Base-by-base conservation (phyloP, 2,329 filamentous ascomycete species). In the Orbilia ellipsospora region DNA sequence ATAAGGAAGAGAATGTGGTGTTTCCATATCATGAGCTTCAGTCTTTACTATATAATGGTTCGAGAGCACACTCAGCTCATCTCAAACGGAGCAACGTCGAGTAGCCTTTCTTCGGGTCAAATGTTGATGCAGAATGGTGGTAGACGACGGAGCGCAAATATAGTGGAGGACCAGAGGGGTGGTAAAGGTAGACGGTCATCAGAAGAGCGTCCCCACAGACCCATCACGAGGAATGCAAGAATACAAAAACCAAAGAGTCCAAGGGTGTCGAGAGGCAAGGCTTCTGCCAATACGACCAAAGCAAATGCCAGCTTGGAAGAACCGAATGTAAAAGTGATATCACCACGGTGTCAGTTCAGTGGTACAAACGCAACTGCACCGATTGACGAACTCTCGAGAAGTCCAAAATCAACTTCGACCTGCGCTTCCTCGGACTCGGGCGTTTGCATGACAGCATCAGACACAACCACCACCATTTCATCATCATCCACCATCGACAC, bases 381-480 rank as follows among this genome's bases (percentile, higher is more conserved):
- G 10, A 36, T 36, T 36, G 31, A 36, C 8, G 42, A 18, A 4
- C n/a, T 48, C 15, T 6, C 44, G 16, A 40, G 52, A 64, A 45
- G 31, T 44, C 60, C 7, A 28, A 65, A 61, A 4, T 61, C 54
- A 0, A 55, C 68, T 16, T 55, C 52, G 4, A 54, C 48, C 8
- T 54, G 44, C 16, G 45, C 60, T n/a, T 73, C 67, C 8, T 45
- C 44, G n/a, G 61, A 66, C 18, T 73, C 61, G 20, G 68, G 68
- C 3, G 61, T 73, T 15, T 65, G 36, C 20, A 26, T 23, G 28
- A 36, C 45, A 50, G 10, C 48, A n/a, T 12, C 59, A 28, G 10
- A 51, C 42, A 8, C 28, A 48, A 28, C 16, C 42, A 16, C 16
- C 42, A 16, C 12, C 40, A 61, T 50, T 20, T 12, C 12, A 48